phyloP scores from a whole-genome alignment of 805 yeast species.

The Wickerhamiella hasegawae region DNA sequence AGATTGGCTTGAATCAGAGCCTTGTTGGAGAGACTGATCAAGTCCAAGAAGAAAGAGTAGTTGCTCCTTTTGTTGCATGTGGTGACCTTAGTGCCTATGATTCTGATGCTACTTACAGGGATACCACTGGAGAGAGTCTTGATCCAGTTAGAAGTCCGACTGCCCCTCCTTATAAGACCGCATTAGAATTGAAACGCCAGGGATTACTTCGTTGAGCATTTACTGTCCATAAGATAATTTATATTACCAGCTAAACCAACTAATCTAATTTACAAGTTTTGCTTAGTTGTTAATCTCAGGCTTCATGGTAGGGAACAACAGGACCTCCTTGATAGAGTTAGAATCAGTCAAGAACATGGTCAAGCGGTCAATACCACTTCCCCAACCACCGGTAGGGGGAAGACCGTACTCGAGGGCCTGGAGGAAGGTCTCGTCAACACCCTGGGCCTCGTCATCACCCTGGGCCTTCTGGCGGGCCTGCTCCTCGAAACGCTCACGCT shows the following conservation, averaged over 20 bases:
- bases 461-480: constrained; percentile 97
- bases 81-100: constrained; percentile 82
- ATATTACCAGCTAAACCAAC: constrained; percentile 24
- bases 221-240: no score
- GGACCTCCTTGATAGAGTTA: constrained; percentile 92
- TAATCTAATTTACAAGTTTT: no score
- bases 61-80: constrained; percentile 91
- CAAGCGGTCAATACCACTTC: constrained; percentile 95
- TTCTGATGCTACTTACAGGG: constrained; percentile 80
- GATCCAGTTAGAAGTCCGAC: constrained; percentile 94
- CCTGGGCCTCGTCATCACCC: constrained; percentile 98
- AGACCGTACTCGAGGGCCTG: constrained; percentile 95
- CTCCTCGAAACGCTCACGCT: constrained; percentile 93
- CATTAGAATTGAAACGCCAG: constrained; percentile 68
- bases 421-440: constrained; percentile 92
- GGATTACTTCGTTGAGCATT: no score
- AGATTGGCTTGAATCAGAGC: constrained; percentile 30
- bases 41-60: constrained; percentile 41
- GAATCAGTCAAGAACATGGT: constrained; percentile 97
- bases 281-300: constrained; percentile 45
- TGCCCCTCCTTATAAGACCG: constrained; percentile 91
- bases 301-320: constrained; percentile 96
- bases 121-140: constrained; percentile 37
- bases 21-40: constrained; percentile 6
- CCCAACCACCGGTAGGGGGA: constrained; percentile 99